A percentile compares a stretch with the other conserved stretches of the same genome.
Evolutionary conservation across 2,329 filamentous ascomycete species (phyloP).

Genomic region (Penicillium sp.): DNA sequence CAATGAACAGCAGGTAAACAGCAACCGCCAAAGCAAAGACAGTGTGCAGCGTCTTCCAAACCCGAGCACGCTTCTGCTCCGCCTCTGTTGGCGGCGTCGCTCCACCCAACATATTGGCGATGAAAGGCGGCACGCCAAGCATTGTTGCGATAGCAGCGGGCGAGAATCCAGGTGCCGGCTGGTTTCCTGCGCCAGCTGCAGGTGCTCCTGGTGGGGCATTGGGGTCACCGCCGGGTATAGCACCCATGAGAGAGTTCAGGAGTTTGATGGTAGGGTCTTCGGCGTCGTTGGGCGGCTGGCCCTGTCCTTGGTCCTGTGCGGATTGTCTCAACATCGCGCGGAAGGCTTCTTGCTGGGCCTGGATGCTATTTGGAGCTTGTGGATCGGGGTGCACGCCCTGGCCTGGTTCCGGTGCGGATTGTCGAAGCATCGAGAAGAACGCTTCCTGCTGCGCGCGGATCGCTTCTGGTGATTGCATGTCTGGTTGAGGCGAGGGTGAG

Average conservation of each 20-base stretch:
- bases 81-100: conserved; percentile 39
- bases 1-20: conserved; percentile 50
- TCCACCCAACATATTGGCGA: conserved; percentile 42
- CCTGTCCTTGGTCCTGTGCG: conserved; percentile 23
- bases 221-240: conserved; percentile 25
- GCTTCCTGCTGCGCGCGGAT: conserved; percentile 46
- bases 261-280: conserved; percentile 42
- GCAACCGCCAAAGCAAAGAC: conserved; percentile 58
- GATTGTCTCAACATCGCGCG: conserved; percentile 42
- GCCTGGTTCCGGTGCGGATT: conserved; percentile 25
- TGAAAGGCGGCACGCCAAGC: conserved; percentile 44
- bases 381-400: conserved; percentile 15
- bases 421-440: conserved; percentile 41
- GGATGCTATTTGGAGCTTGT: conserved; percentile 20
- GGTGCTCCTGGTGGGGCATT: conserved; percentile 25
- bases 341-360: conserved; percentile 44
- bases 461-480: conserved; percentile 33
- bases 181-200: conserved; percentile 4
- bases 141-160: conserved; percentile 40
- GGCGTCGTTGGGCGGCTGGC: conserved; percentile 15
- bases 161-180: conserved; percentile 16
- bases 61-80: conserved; percentile 35
- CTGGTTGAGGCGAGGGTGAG: conserved; percentile 19
- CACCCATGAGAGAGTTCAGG: conserved; percentile 38
- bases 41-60: conserved; percentile 61